Base-by-base conservation (phyloP, 108 stramenopile genomes). In the Pseudonitzschia pungens region DNA sequence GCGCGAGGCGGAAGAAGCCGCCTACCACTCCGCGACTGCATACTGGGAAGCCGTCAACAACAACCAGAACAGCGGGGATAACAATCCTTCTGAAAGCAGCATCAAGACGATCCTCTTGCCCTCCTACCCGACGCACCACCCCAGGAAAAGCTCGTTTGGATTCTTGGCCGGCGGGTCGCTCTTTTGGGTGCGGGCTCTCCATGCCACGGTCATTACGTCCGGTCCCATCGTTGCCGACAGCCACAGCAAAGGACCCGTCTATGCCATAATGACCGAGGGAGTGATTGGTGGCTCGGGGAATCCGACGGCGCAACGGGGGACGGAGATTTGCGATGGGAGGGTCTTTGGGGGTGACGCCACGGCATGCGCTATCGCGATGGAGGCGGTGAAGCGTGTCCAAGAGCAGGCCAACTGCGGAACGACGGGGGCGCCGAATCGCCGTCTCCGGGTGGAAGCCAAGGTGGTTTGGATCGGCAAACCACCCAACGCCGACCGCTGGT, bases 281-380 rank as follows among this genome's bases (percentile, higher is more conserved):
- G 72, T 83, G 16, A 79, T 83, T 58, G 83, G 83, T 15, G 78
- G 83, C n/a, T 76, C 78, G 11, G 83, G 83, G 29, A 76, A 83
- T 50, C 60, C 40, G 7, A 78, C 70, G 31, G 5, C 74, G 0
- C 65, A 78, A 27, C 70, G 83, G 32, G 83, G 83, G 24, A 75
- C 75, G 1, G 83, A 83, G 75, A 52, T 68, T 0, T 14, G 65
- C 1, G 31, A 65, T 7, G 82, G 82, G 6, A 68, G 73, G n/a
- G 82, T 83, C 56, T 78, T 83, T 72, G 68, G 72, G 26, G 72
- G 76, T n/a, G 51, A 74, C 50, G 53, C 70, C 18, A 5, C 43
- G 8, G 44, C 33, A 15, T 32, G 22, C 28, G 40, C 60, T 26
- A 48, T 58, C 22, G 60, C 65, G 9, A 59, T 57, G 66, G 68